These are phyloP conservation scores for Ceriops decandra DNA, from an alignment of 345 rosid species.

Conservation along the genomic window DNA sequence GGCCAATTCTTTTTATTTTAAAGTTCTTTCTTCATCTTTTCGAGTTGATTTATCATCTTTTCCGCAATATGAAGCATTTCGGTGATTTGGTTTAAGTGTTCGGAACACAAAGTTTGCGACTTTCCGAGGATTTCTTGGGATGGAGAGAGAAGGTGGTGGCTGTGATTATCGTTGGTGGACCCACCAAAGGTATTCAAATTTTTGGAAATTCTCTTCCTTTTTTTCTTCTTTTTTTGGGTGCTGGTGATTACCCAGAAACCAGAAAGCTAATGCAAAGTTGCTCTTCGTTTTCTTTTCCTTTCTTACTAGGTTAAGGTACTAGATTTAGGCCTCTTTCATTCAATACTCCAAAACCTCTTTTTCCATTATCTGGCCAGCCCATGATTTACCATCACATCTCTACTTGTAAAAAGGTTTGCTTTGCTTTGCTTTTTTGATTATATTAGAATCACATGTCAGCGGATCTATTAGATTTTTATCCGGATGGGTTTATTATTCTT, in stretches of 20 bases:
- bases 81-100: too few relatives aligned
- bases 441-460: not conserved
- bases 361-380: slow-evolving; percentile 86
- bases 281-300: not conserved
- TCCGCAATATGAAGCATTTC: too few relatives aligned
- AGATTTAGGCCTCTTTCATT: slow-evolving; percentile 76
- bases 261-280: not conserved
- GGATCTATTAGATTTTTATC: too few relatives aligned
- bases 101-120: too few relatives aligned
- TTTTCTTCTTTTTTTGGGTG: not conserved
- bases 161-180: slow-evolving; percentile 91
- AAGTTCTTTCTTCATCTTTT: too few relatives aligned
- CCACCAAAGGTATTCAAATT: slow-evolving; percentile 59
- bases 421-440: slow-evolving; percentile 7
- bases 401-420: slow-evolving; percentile 64
- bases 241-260: not conserved
- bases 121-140: slow-evolving; percentile 10
- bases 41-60: too few relatives aligned
- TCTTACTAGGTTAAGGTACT: slow-evolving; percentile 45
- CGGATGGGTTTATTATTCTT: too few relatives aligned
- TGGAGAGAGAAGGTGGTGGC: slow-evolving; percentile 70
- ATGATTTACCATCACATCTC: slow-evolving; percentile 91
- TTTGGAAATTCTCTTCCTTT: not conserved
- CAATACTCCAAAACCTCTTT: slow-evolving; percentile 71
- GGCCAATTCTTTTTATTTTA: too few relatives aligned